phyloP scores from a whole-genome alignment of 2,329 filamentous ascomycete genomes.

The Colletotrichum spaethianum region DNA sequence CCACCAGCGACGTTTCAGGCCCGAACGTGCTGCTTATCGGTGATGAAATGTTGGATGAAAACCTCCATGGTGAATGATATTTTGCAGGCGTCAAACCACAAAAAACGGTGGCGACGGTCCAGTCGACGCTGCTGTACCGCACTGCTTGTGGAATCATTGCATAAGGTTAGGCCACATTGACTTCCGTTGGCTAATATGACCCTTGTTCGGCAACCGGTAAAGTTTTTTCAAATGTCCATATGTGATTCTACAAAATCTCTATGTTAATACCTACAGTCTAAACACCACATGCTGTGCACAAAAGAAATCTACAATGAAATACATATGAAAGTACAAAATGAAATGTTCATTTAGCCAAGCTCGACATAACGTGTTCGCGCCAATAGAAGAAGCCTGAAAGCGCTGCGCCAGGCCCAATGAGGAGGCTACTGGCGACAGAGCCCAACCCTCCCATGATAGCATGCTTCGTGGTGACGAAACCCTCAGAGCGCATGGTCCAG shows the following conservation, averaged over 20 bases:
- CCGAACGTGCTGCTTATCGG: too few species aligned
- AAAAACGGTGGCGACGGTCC: too few species aligned
- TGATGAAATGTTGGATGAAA: too few species aligned
- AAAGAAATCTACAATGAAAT: neutral
- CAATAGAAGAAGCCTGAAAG: constrained; percentile 21
- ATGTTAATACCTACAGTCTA: too few species aligned
- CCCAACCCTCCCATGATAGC: neutral
- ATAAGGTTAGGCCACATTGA: neutral
- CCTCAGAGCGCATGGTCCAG: constrained; percentile 1
- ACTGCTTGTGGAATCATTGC: neutral
- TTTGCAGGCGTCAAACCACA: too few species aligned
- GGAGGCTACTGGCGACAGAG: neutral
- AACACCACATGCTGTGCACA: neutral
- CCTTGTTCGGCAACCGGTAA: too few species aligned
- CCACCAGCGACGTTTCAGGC: too few species aligned
- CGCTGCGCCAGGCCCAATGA: neutral
- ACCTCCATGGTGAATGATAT: too few species aligned
- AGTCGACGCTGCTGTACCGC: neutral
- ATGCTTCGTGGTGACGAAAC: constrained; percentile 15
- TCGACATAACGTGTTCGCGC: constrained; percentile 12
- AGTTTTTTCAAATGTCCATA: too few species aligned
- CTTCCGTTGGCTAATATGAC: too few species aligned
- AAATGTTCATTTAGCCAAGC: neutral
- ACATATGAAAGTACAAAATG: too few species aligned
- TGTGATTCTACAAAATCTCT: neutral